Evolutionary conservation across 1,284 basidiomycete genomes (phyloP), one percentile per base, ranked within the genome.

Genomic region (Tetrapyrgos nigripes): DNA sequence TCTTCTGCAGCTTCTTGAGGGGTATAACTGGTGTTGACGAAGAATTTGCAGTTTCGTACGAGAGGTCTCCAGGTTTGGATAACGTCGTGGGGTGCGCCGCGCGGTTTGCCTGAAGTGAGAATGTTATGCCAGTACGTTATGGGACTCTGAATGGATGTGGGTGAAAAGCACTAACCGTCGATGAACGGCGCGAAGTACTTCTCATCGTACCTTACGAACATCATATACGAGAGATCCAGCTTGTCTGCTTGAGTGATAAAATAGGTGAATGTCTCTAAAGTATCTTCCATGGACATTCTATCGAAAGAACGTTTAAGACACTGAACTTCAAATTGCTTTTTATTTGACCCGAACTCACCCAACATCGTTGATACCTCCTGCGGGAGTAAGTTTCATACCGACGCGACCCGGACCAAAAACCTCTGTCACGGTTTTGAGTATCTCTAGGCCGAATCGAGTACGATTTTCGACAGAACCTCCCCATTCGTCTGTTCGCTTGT

Each of bases 391-490:
- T 54, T 86, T 83, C 57, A 88, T 67, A 8, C 76, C 81, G 26
- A 83, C 79, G 24, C 80, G 73, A 3, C 75, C 76, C 17, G 71
- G 60, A 1, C 86, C 86, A 57, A 83, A 82, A 14, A 84, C 81
- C 23, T 77, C 74, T 10, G 68, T 67, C 26, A 83, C 62, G 4
- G 71, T 82, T 40, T 83, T 78, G 21, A 85, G 66, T 11, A 82
- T 76, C 63, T 84, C 81, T 4, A 50, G 27, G 3, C 27, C 13
- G 27, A 50, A 29, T n/a, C 48, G 4, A 86, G 73, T 0, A 26
- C 87, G 79, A 69, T 87, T 87, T 67, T 84, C 80, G 49, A 81
- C 53, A 19, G 77, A 79, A 3, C 86, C 86, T 14, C 86, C 87
- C 77, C 83, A 89, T 52, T 79, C 63, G 67, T 89, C 87, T 3